phyloP scores from a whole-genome alignment of 208 protist genomes.

The Perkinsela sp. region DNA sequence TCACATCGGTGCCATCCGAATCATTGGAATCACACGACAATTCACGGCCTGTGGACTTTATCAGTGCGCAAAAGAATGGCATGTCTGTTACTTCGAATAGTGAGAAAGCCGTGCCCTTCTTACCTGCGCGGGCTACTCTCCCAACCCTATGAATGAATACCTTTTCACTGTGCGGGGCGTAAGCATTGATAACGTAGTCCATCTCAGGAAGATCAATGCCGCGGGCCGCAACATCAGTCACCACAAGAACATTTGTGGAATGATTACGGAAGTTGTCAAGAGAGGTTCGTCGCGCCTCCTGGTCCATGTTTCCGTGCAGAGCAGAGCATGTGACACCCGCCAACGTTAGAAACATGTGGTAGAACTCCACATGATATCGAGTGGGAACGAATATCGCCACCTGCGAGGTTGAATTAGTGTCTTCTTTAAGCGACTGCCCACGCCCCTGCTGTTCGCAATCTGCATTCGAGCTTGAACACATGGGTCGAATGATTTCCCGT shows the following conservation, averaged over 20 bases:
- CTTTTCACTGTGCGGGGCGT: conserved; percentile 89
- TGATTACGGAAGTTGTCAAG: conserved; percentile 68
- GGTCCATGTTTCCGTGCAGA: conserved; percentile 90
- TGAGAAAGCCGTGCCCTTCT: conserved; percentile 72
- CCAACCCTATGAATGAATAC: conserved; percentile 90
- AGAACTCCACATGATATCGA: conserved; percentile 86
- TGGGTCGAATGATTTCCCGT: conserved; percentile 32
- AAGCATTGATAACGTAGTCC: conserved; percentile 97
- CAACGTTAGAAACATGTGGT: conserved; percentile 59
- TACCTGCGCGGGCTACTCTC: conserved; percentile 89
- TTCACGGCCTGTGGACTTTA: conserved; percentile 31
- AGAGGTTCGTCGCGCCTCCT: conserved; percentile 75
- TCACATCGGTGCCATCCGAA: background rate
- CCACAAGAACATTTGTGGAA: conserved; percentile 71
- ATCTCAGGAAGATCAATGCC: conserved; percentile 94
- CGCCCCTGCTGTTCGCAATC: conserved; percentile 6
- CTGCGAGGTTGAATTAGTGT: conserved; percentile 12
- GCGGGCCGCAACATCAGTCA: conserved; percentile 96
- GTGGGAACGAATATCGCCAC: conserved; percentile 89
- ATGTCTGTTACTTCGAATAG: conserved; percentile 84
- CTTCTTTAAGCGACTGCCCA: background rate
- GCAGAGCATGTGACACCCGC: conserved; percentile 28
- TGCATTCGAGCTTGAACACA: conserved; percentile 10
- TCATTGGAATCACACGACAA: background rate
- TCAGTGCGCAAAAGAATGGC: conserved; percentile 58